Conservation (phyloP, 2,329 filamentous ascomycete species). For the Fonsecaea erecta region DNA sequence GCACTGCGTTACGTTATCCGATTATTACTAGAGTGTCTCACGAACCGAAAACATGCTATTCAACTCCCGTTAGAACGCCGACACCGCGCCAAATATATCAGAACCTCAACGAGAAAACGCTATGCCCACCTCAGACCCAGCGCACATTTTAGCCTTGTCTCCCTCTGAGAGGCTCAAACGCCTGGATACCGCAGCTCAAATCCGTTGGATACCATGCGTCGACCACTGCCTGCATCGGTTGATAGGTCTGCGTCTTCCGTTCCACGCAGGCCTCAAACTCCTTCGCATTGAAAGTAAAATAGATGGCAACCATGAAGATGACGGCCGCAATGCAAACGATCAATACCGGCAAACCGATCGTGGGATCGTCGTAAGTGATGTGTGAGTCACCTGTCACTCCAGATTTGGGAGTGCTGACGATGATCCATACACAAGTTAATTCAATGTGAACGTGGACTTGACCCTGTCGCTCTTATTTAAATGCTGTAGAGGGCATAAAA, state of each 20-base stretch:
- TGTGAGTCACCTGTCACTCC: slow-evolving; percentile 61
- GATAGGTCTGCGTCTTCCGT: not conserved
- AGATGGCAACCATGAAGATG: slow-evolving; percentile 73
- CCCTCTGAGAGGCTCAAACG: slow-evolving; percentile 41
- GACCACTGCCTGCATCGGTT: slow-evolving; percentile 11
- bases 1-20: too few relatives aligned
- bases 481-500: slow-evolving; percentile 82
- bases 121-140: too few relatives aligned
- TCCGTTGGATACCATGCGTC: slow-evolving; percentile 27
- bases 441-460: slow-evolving; percentile 54
- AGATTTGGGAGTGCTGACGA: slow-evolving; percentile 65
- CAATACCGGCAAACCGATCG: slow-evolving; percentile 76
- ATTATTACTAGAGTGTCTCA: too few relatives aligned
- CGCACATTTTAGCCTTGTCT: too few relatives aligned
- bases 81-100: too few relatives aligned
- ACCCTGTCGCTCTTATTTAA: slow-evolving; percentile 1
- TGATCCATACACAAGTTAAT: slow-evolving; percentile 44
- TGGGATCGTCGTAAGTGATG: slow-evolving; percentile 66
- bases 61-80: too few relatives aligned
- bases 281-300: slow-evolving; percentile 74
- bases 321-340: slow-evolving; percentile 84
- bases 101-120: too few relatives aligned
- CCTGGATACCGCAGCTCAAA: slow-evolving; percentile 38
- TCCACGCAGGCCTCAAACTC: slow-evolving; percentile 19
- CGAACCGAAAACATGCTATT: too few relatives aligned